Evolutionary conservation across 2,329 filamentous ascomycete genomes (phyloP).

Genomic region (Epicoccum sorghinum): DNA sequence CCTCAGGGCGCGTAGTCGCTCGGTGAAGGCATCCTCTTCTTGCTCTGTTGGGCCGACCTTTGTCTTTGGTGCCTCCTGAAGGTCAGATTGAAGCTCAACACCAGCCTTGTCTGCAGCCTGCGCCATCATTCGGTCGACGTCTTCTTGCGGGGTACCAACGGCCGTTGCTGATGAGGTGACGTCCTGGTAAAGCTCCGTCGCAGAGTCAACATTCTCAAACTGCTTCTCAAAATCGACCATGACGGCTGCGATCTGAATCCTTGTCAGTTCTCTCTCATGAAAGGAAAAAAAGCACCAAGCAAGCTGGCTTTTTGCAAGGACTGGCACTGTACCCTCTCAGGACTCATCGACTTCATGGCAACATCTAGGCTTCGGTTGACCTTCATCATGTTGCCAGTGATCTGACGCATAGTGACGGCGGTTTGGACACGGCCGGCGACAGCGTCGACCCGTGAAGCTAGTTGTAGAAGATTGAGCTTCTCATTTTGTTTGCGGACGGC

Average conservation of each 20-base stretch:
- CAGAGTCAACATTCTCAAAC: constrained; percentile 59
- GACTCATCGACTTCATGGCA: constrained; percentile 68
- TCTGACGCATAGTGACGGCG: constrained; percentile 66
- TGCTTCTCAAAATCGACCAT: constrained; percentile 70
- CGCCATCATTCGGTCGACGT: constrained; percentile 83
- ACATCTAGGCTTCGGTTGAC: constrained; percentile 67
- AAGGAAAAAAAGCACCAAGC: neutral
- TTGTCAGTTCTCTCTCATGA: constrained; percentile 1
- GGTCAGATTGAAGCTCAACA: constrained; percentile 78
- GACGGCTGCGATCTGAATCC: constrained; percentile 63
- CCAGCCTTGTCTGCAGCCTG: constrained; percentile 89
- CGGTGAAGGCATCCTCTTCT: constrained; percentile 75
- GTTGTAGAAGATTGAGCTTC: constrained; percentile 63
- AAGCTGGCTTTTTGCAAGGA: neutral
- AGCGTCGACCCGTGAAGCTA: constrained; percentile 65
- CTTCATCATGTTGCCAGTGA: constrained; percentile 67
- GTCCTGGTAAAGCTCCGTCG: constrained; percentile 78
- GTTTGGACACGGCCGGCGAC: constrained; percentile 66
- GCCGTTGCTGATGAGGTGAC: constrained; percentile 80
- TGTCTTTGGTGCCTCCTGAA: constrained; percentile 64
- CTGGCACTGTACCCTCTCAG: constrained; percentile 60
- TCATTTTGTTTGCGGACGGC: constrained; percentile 69
- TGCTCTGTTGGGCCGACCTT: constrained; percentile 74
- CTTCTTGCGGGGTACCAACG: constrained; percentile 77
- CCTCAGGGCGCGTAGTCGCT: constrained; percentile 62